Conservation (phyloP, 371 early-diverging fungal species). For the Phascolomyces articulosus region DNA sequence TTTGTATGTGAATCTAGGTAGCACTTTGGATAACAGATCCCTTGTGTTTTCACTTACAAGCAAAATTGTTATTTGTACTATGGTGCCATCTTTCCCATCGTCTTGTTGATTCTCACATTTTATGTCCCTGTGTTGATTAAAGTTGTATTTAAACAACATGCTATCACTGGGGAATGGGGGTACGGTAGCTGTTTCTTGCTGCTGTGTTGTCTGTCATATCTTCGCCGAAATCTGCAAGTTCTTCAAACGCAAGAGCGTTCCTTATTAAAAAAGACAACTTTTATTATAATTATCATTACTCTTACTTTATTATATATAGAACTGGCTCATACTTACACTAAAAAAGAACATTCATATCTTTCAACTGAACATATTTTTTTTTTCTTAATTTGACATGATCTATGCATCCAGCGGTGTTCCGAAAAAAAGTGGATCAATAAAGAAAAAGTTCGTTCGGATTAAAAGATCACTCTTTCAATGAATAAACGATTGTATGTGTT, state of each 20-base stretch:
- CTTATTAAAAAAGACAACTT: constrained; percentile 7
- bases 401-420: too few species aligned
- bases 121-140: constrained; percentile 76
- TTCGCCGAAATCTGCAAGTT: constrained; percentile 62
- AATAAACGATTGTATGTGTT: too few species aligned
- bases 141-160: constrained; percentile 66
- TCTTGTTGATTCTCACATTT: constrained; percentile 60
- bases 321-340: too few species aligned
- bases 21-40: constrained; percentile 51
- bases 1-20: constrained; percentile 56
- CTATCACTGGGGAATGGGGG: constrained; percentile 83
- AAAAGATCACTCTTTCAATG: too few species aligned
- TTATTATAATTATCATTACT: too few species aligned
- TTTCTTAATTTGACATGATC: too few species aligned
- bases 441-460: too few species aligned
- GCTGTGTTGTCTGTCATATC: constrained; percentile 59
- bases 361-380: too few species aligned
- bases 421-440: too few species aligned
- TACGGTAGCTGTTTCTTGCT: constrained; percentile 59
- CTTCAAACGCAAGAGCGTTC: constrained; percentile 30
- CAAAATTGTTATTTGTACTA: constrained; percentile 64
- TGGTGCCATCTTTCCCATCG: constrained; percentile 54
- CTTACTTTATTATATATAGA: too few species aligned
- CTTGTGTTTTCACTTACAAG: constrained; percentile 37
- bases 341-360: too few species aligned